Evolutionary conservation across 108 stramenopile species (phyloP).

Genomic region (Pseudonitzschia delicatissima): DNA sequence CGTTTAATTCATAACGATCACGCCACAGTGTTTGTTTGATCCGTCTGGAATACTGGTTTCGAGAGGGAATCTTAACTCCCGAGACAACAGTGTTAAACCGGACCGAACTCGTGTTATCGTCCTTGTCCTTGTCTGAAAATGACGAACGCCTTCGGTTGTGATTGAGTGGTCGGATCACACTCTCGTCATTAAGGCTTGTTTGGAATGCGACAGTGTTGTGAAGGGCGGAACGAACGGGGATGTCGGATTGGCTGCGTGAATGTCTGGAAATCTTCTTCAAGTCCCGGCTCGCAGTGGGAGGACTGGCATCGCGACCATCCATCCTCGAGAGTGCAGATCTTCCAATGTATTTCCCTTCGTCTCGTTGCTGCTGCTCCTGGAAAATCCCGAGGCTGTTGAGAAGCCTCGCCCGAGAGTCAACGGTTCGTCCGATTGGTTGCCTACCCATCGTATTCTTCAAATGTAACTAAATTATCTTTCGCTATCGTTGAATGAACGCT

Average conservation of each 20-base stretch:
- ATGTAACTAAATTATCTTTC: no score
- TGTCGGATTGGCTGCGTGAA: not conserved
- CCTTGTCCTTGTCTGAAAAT: not conserved
- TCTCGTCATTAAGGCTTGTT: conserved; percentile 6
- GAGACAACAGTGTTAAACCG: conserved; percentile 32
- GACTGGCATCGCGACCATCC: not conserved
- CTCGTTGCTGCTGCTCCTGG: conserved; percentile 3
- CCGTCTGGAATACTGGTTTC: conserved; percentile 44
- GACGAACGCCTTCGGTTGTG: conserved; percentile 1
- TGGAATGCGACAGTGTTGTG: conserved; percentile 8
- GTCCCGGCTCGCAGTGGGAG: not conserved
- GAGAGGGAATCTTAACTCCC: conserved; percentile 51
- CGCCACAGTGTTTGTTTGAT: conserved; percentile 37
- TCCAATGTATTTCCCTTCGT: not conserved
- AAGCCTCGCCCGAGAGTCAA: conserved; percentile 12
- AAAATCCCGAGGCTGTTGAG: conserved; percentile 14
- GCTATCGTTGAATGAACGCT: no score
- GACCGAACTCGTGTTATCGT: conserved; percentile 9
- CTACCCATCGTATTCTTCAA: conserved; percentile 9
- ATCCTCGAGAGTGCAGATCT: not conserved
- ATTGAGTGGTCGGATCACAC: not conserved
- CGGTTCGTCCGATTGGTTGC: not conserved
- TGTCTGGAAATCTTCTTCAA: not conserved
- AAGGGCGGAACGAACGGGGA: conserved; percentile 8
- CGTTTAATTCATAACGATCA: conserved; percentile 27